Conservation (phyloP, 495 filamentous ascomycete genomes). For the Podospora tetraspora region DNA sequence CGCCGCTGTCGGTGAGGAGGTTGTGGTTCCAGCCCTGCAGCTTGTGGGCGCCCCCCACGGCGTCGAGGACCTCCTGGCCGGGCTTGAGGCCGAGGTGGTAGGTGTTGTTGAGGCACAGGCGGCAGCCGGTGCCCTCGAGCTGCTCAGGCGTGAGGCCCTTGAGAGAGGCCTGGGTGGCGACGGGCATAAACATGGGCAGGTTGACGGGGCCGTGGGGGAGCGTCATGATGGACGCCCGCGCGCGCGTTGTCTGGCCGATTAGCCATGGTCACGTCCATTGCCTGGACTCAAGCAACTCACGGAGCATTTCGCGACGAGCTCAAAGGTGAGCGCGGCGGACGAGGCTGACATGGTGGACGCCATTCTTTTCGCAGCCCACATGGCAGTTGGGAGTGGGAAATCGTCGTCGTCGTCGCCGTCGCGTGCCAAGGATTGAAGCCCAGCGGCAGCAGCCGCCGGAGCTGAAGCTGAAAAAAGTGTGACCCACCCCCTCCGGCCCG, state of each 20-base stretch:
- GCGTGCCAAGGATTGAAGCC: not conserved
- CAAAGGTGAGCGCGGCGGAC: slow-evolving; percentile 66
- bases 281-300: slow-evolving; percentile 43
- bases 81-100: slow-evolving; percentile 95
- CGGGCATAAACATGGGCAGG: slow-evolving; percentile 95
- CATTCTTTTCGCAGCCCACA: slow-evolving; percentile 41
- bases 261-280: not conserved
- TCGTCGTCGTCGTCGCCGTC: not conserved
- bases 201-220: slow-evolving; percentile 89
- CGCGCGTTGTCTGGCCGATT: slow-evolving; percentile 76
- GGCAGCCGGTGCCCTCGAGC: slow-evolving; percentile 78
- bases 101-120: slow-evolving; percentile 92
- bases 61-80: slow-evolving; percentile 79
- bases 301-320: slow-evolving; percentile 76
- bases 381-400: slow-evolving; percentile 13
- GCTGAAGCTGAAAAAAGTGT: not conserved
- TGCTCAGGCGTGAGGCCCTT: slow-evolving; percentile 94
- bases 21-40: slow-evolving; percentile 94
- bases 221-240: slow-evolving; percentile 80
- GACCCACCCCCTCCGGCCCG: not conserved
- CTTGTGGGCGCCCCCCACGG: slow-evolving; percentile 86
- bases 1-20: slow-evolving; percentile 94
- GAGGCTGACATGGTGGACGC: slow-evolving; percentile 40
- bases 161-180: slow-evolving; percentile 93
- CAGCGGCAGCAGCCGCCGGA: not conserved